These are phyloP conservation scores for Fraxinus americana DNA, from an alignment of 257 asterid species.

Conservation along the genomic window DNA sequence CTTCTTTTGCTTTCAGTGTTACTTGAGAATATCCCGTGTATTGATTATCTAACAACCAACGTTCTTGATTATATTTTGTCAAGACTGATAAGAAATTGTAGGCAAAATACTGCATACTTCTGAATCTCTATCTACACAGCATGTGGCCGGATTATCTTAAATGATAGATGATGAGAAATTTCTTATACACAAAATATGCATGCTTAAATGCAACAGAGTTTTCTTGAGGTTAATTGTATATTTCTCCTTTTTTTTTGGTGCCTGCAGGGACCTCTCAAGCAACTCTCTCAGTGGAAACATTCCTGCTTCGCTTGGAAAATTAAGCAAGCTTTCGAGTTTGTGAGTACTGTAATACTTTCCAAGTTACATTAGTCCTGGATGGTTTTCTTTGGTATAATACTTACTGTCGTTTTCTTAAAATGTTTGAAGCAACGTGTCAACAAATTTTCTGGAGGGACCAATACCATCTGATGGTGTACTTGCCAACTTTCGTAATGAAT, in stretches of 20 bases:
- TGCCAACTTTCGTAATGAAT: constrained; percentile 62
- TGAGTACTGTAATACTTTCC: constrained; percentile 48
- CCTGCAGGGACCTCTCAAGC: constrained; percentile 89
- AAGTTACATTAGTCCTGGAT: constrained; percentile 19
- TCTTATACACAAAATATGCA: constrained; percentile 13
- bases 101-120: background rate
- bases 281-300: constrained; percentile 92
- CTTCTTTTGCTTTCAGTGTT: background rate
- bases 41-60: constrained; percentile 17
- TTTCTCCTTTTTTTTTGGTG: constrained; percentile 25
- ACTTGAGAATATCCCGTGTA: constrained; percentile 6
- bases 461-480: constrained; percentile 86
- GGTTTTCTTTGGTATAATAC: constrained; percentile 27
- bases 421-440: constrained; percentile 85
- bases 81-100: constrained; percentile 12
- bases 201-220: constrained; percentile 10
- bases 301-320: constrained; percentile 89
- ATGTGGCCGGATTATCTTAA: constrained; percentile 8
- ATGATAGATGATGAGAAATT: constrained; percentile 21
- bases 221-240: constrained; percentile 24
- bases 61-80: constrained; percentile 18
- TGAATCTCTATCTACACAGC: constrained; percentile 1
- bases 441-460: constrained; percentile 86
- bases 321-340: constrained; percentile 70
- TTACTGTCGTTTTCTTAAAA: constrained; percentile 28